Evolutionary conservation across 345 rosid species (phyloP).

Genomic region (Eutrema heterophyllum): DNA sequence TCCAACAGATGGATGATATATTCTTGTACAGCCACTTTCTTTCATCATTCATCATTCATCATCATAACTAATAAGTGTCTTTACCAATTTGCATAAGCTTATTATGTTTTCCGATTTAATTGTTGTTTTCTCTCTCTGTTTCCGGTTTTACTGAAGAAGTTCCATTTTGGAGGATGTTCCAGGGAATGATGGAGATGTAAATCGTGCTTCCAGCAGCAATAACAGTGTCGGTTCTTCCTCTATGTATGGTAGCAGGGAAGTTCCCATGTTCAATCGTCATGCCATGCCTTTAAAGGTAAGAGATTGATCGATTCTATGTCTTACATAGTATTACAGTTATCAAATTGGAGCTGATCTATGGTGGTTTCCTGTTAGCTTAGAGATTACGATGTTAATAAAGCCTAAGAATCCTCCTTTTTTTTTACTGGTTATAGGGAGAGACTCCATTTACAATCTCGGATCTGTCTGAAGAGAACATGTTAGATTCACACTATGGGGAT

Average conservation of each 20-base stretch:
- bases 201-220: conserved; percentile 16
- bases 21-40: conserved; percentile 54
- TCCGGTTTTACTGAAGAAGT: conserved; percentile 27
- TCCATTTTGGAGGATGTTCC: conserved; percentile 37
- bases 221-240: conserved; percentile 25
- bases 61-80: neutral
- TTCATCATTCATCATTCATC: neutral
- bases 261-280: conserved; percentile 25
- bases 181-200: conserved; percentile 29
- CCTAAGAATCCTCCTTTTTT: neutral
- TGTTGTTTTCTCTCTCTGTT: neutral
- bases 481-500: conserved; percentile 13
- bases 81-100: neutral
- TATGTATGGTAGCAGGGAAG: conserved; percentile 25
- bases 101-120: conserved; percentile 14
- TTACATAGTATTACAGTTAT: neutral
- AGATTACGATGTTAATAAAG: neutral
- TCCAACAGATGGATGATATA: conserved; percentile 60
- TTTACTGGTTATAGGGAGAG: conserved; percentile 20
- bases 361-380: neutral
- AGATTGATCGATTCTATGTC: neutral
- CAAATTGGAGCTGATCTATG: neutral
- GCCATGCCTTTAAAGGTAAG: conserved; percentile 29
- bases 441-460: conserved; percentile 29
- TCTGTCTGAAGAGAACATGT: conserved; percentile 25